Base-by-base conservation (phyloP, 805 yeast genomes). In the Saccharomycodes ludwigii region DNA sequence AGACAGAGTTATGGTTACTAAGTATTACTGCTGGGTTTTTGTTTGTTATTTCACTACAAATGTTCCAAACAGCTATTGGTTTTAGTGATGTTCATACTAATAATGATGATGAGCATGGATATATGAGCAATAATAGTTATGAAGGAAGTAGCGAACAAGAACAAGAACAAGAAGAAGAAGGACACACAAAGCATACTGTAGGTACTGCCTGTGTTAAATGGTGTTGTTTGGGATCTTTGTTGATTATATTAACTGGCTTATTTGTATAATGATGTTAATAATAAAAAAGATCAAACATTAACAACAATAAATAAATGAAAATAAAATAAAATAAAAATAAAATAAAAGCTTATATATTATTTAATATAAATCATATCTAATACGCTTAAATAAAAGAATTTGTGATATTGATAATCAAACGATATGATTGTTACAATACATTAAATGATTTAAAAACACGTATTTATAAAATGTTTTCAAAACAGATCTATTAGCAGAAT, bases 1-100 rank as follows among this genome's bases (percentile, higher is more conserved):
- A 58, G 25, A 49, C 71, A 3, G 74, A 78, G 52, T 93, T 86
- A 0, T 38, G 68, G 0, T 58, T 84, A 10, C 65, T 88, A 48
- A 69, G 80, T 4, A 48, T 77, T 4, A 85, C 96, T 1, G 68
- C 88, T 20, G 96, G 97, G 0, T 86, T 86, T 47, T 61, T 86
- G 43, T 62, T 77, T 0, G 78, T 78, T n/a, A 77, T 86, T 29
- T 79, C 85, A 0, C 56, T 84, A 27, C 86, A 85, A 42, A 81
- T 86, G 93, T 76, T 81, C 47, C 80, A 85, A 8, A 72, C 86
- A 13, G 82, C 93, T 1, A 69, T 83, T 19, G 68, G 76, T 1
- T 83, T 83, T 50, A 85, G 91, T 21, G 93, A 86, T 6, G 60
- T 70, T 18, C 78, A 77, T 31, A 56, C 52, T 27, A 59, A 55